Percentiles rank a stretch among this genome's conserved stretches.
phyloP scores from a whole-genome alignment of 768 basidiomycete genomes.

The Leccinellum rugosiceps region DNA sequence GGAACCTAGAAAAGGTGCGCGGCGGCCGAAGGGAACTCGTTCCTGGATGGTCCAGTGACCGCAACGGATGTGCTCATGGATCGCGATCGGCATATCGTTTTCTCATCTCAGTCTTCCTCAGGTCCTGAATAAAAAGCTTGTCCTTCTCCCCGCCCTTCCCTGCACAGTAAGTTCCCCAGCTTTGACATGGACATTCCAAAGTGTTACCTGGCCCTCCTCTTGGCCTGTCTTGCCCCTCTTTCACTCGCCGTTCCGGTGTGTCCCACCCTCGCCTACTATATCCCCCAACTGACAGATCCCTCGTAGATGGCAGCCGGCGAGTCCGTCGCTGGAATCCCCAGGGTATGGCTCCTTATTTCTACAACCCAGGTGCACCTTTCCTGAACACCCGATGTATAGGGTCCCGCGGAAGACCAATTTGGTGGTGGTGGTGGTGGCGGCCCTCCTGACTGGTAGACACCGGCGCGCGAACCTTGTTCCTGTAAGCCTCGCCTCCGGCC shows the following conservation, averaged over 20 bases:
- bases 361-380: not conserved
- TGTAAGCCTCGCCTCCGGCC: conserved; percentile 9
- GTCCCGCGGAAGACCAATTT: conserved; percentile 18
- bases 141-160: not conserved
- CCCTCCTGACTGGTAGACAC: conserved; percentile 28
- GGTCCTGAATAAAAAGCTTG: conserved; percentile 22
- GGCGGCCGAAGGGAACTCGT: conserved; percentile 26
- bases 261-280: not conserved
- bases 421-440: conserved; percentile 14
- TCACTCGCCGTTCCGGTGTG: conserved; percentile 26
- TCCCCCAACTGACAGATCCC: not conserved
- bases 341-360: conserved; percentile 9
- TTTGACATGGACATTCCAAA: conserved; percentile 20
- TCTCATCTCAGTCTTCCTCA: conserved; percentile 18
- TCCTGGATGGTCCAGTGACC: conserved; percentile 24
- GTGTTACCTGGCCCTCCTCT: conserved; percentile 19
- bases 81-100: conserved; percentile 18
- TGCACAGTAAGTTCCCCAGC: not conserved
- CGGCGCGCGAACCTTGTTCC: not conserved
- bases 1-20: conserved; percentile 14
- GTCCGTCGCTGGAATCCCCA: not conserved
- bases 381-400: conserved; percentile 12
- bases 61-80: conserved; percentile 14
- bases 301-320: conserved; percentile 13
- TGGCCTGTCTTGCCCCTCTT: conserved; percentile 19